Conservation (phyloP, 768 basidiomycete species). For the Phanerochaete carnosa region DNA sequence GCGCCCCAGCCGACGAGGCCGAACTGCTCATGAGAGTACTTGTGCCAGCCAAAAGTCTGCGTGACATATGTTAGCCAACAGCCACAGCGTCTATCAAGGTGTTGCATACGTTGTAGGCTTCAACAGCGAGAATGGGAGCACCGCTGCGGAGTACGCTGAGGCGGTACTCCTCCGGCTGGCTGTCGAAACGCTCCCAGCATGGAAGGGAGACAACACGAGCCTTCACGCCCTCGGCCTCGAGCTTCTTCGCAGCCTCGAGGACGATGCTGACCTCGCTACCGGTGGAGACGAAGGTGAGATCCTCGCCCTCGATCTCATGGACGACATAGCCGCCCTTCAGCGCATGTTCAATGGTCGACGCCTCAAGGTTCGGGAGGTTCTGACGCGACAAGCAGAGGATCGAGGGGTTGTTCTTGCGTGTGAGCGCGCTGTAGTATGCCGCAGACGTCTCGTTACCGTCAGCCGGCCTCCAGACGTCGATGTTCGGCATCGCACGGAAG, state of each 20-base stretch:
- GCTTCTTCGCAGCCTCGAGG: constrained; percentile 79
- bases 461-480: constrained; percentile 90
- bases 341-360: constrained; percentile 82
- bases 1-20: constrained; percentile 79
- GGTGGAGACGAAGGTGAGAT: constrained; percentile 84
- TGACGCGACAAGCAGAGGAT: constrained; percentile 82
- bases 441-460: constrained; percentile 98
- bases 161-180: constrained; percentile 75
- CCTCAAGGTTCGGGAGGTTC: constrained; percentile 90
- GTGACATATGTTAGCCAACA: constrained; percentile 9
- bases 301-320: constrained; percentile 75
- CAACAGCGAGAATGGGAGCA: constrained; percentile 85
- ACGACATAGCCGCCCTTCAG: constrained; percentile 86
- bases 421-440: constrained; percentile 77
- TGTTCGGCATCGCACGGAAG: constrained; percentile 87
- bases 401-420: constrained; percentile 75
- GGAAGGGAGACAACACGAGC: constrained; percentile 85
- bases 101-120: constrained; percentile 54
- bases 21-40: constrained; percentile 88
- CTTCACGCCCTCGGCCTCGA: constrained; percentile 75
- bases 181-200: constrained; percentile 86
- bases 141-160: constrained; percentile 85
- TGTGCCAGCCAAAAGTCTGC: constrained; percentile 78
- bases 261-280: constrained; percentile 90
- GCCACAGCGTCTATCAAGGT: not conserved